Evolutionary conservation across 306 rosid genomes (phyloP), one percentile per base, ranked within the genome.

Genomic region (Carpinus fangiana): DNA sequence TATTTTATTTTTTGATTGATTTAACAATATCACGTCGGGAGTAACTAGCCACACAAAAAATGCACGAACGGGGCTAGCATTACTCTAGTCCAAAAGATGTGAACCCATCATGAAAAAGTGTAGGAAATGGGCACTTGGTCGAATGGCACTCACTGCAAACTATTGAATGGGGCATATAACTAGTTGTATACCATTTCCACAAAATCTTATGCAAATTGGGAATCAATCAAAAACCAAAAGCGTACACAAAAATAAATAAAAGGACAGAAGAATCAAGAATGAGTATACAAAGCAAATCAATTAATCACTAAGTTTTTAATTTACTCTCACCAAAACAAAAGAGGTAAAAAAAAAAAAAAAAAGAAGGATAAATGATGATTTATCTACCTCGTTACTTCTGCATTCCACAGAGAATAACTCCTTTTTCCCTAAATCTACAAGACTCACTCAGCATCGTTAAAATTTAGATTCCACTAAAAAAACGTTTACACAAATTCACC

Each of bases 401-500:
- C 47, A 8, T 31, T 64, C 47, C 70, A 16, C 5, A 16, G 47
- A 64, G 47, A 16, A 64, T 34, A 16, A 31, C 46, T 14, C 0
- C 13, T 12, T 43, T 67, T 67, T 41, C 13, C 51, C 72, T 67
- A 67, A 5, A 38, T 38, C 26, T 23, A 76, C 60, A 23, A 34
- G 23, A 8, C 56, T 77, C 46, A 13, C 81, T 77, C 57, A 26
- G 9, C 69, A 45, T 21, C 47, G 75, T 78, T 78, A 26, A 79
- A 62, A 34, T 78, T 21, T 72, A 67, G 72, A 67, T 67, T 67
- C 72, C 72, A 18, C 51, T 47, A 18, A 10, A 23, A 23, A 23
- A 41, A 18, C 47, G 28, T 67, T 67, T 67, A 38, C 51, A 43
- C n/a, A 9, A 65, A 8, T 41, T 41, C 45, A 41, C 51, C 71